phyloP scores from a whole-genome alignment of 208 protist species.

The Trypanosomatidae sp. region DNA sequence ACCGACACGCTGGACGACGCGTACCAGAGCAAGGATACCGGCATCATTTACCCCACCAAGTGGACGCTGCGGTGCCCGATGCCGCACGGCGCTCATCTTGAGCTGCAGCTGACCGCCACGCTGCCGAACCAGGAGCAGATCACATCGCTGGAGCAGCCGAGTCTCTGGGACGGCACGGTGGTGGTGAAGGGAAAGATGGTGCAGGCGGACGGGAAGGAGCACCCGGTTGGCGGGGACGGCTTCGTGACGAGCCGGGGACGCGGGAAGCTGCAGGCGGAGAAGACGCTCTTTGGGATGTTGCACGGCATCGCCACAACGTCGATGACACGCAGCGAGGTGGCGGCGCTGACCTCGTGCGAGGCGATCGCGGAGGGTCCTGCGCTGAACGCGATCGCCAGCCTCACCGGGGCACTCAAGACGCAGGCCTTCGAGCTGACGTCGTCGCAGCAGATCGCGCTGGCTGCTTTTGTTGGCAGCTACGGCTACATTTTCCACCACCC shows the following conservation, averaged over 20 bases:
- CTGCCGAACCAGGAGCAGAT: slow-evolving; percentile 59
- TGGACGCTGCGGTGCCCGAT: slow-evolving; percentile 37
- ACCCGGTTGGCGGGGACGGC: slow-evolving; percentile 40
- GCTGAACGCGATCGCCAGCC: slow-evolving; percentile 22
- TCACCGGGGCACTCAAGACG: slow-evolving; percentile 28
- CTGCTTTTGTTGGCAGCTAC: slow-evolving; percentile 44
- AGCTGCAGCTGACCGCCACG: slow-evolving; percentile 33
- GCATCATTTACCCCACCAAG: slow-evolving; percentile 37
- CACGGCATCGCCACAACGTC: slow-evolving; percentile 23
- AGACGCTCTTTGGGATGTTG: slow-evolving; percentile 28
- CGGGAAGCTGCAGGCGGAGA: slow-evolving; percentile 19
- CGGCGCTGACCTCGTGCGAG: slow-evolving; percentile 21
- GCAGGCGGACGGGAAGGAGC: slow-evolving; percentile 30
- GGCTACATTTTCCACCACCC: slow-evolving; percentile 63
- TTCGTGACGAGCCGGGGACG: slow-evolving; percentile 41
- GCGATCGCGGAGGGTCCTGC: slow-evolving; percentile 44
- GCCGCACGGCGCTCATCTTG: slow-evolving; percentile 20
- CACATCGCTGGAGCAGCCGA: slow-evolving; percentile 42
- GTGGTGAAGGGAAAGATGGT: slow-evolving; percentile 31
- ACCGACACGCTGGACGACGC: slow-evolving; percentile 14
- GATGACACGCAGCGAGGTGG: slow-evolving; percentile 36
- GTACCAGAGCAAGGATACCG: slow-evolving; percentile 41
- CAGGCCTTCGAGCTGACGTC: slow-evolving; percentile 32
- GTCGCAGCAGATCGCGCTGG: slow-evolving; percentile 46
- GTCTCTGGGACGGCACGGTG: slow-evolving; percentile 53